phyloP scores from a whole-genome alignment of 176 grass and related monocot genomes.

The Bolboschoenus planiculmis region DNA sequence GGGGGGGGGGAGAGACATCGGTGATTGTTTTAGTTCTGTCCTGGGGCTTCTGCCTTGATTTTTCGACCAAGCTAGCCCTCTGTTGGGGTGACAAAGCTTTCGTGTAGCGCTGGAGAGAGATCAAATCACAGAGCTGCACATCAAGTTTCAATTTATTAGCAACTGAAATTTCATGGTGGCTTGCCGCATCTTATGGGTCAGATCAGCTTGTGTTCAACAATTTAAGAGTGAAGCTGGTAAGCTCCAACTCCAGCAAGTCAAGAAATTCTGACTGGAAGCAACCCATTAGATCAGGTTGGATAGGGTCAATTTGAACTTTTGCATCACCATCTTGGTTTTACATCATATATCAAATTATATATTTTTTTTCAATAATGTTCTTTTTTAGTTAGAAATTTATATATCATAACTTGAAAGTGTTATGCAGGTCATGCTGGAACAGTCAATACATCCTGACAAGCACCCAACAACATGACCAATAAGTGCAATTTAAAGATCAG shows the following conservation, averaged over 20 bases:
- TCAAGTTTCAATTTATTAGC: slow-evolving; percentile 8
- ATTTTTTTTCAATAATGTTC: neutral
- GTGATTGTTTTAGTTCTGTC: slow-evolving; percentile 47
- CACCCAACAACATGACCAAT: neutral
- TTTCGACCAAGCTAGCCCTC: slow-evolving; percentile 71
- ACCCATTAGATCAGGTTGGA: neutral
- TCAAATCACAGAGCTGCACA: slow-evolving; percentile 47
- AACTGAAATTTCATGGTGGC: neutral
- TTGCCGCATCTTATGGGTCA: neutral
- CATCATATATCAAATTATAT: neutral
- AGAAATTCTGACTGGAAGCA: neutral
- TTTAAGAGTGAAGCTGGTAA: neutral
- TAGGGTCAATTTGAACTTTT: neutral
- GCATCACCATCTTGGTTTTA: neutral
- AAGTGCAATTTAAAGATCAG: neutral
- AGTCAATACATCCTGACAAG: neutral
- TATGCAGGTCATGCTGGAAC: neutral
- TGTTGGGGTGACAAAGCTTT: slow-evolving; percentile 60
- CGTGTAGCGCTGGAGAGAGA: slow-evolving; percentile 80
- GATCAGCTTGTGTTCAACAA: neutral
- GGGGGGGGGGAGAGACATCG: slow-evolving; percentile 38
- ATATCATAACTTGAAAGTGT: neutral
- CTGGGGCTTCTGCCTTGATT: slow-evolving; percentile 78
- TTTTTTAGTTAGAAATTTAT: neutral
- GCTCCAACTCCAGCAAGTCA: neutral